Conservation (phyloP, 176 grass and related monocot genomes). For the Chrysopogon serrulatus region DNA sequence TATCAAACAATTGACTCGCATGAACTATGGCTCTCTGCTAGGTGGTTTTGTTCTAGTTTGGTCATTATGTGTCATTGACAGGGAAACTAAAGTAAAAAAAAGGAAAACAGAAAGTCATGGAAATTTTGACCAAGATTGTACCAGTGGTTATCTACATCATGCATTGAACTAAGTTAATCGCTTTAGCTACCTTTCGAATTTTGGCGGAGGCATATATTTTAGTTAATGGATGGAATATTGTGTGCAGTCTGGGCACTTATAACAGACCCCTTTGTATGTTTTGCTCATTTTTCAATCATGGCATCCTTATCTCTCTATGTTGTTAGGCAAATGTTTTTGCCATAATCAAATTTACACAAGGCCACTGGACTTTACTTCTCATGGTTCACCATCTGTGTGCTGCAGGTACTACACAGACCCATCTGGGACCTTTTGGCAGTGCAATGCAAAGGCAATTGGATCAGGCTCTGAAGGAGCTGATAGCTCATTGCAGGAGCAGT, state of each 20-base stretch:
- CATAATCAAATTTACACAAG: background rate
- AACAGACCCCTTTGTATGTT: background rate
- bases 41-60: background rate
- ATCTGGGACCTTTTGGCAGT: slow-evolving; percentile 94
- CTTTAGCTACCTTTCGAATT: background rate
- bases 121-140: background rate
- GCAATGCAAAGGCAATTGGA: slow-evolving; percentile 94
- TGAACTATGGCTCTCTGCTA: background rate
- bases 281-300: background rate
- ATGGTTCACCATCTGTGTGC: background rate
- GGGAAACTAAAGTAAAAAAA: background rate
- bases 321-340: background rate
- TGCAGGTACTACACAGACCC: slow-evolving; percentile 93
- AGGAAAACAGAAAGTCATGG: background rate
- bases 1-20: too few relatives aligned
- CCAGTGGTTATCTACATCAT: background rate
- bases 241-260: background rate
- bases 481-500: slow-evolving; percentile 93
- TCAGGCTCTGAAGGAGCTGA: slow-evolving; percentile 99
- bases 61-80: background rate
- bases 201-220: background rate
- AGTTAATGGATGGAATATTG: background rate
- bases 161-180: background rate
- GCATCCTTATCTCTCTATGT: background rate
- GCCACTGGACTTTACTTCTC: background rate